Conservation (phyloP, 164 flowering plant genomes). For the Annona cherimola region DNA sequence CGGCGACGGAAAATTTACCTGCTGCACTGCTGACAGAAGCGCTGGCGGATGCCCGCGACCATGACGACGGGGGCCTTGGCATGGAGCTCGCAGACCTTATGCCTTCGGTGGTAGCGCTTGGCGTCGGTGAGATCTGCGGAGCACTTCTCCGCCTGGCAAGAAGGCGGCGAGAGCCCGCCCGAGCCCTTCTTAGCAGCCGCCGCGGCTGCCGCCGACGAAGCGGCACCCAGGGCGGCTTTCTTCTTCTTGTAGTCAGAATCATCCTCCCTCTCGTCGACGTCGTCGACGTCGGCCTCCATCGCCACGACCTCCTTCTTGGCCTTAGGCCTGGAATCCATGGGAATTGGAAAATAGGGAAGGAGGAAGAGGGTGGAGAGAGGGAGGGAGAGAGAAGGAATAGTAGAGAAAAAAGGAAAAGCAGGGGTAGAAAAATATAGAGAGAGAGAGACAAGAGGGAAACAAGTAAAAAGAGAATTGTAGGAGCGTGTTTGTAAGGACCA, state of each 20-base stretch:
- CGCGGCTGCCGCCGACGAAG: constrained; percentile 15
- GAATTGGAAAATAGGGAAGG: constrained; percentile 5
- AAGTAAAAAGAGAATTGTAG: constrained; percentile 7
- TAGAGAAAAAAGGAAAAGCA: background rate
- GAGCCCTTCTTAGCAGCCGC: constrained; percentile 17
- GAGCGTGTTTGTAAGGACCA: constrained; percentile 36
- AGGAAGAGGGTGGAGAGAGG: background rate
- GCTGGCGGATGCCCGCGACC: constrained; percentile 49
- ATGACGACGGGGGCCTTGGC: constrained; percentile 62
- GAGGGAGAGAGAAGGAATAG: background rate
- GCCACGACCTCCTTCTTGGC: constrained; percentile 25
- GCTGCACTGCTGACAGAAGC: constrained; percentile 98
- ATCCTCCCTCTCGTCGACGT: constrained; percentile 30
- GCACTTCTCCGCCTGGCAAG: constrained; percentile 75
- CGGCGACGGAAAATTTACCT: constrained; percentile 34
- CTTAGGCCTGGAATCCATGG: constrained; percentile 21
- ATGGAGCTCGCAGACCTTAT: constrained; percentile 74
- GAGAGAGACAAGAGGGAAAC: background rate
- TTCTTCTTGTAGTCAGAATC: constrained; percentile 28
- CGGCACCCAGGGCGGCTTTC: constrained; percentile 14
- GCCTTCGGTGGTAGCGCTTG: constrained; percentile 62
- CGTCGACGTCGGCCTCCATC: constrained; percentile 28
- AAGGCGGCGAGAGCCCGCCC: constrained; percentile 18
- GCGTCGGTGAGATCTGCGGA: constrained; percentile 45
- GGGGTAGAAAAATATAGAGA: background rate